Conservation (phyloP, 371 early-diverging fungal species). For the Mucor lusitanicus region DNA sequence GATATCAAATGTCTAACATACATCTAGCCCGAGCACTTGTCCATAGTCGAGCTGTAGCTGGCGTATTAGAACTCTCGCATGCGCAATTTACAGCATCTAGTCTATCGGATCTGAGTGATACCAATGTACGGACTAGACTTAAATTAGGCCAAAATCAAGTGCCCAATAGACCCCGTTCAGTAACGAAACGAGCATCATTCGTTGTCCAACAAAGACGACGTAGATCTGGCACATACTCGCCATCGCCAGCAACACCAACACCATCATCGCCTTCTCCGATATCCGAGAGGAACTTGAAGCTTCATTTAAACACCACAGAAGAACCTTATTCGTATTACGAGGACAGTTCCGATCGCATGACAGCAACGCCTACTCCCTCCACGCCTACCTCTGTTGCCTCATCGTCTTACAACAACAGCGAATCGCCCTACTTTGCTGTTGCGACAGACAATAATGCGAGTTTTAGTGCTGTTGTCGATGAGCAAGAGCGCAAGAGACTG, state of each 20-base stretch:
- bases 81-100: conserved; percentile 55
- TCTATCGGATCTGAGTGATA: conserved; percentile 41
- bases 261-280: conserved; percentile 38
- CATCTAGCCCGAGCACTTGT: conserved; percentile 65
- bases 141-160: conserved; percentile 43
- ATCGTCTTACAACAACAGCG: conserved; percentile 2
- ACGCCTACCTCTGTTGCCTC: conserved; percentile 23
- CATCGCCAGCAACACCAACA: conserved; percentile 12
- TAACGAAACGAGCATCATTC: conserved; percentile 27
- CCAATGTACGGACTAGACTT: conserved; percentile 37
- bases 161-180: conserved; percentile 39
- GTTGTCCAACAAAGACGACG: conserved; percentile 23
- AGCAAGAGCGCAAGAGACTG: conserved; percentile 21
- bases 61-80: conserved; percentile 55
- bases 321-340: conserved; percentile 12
- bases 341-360: conserved; percentile 4
- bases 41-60: conserved; percentile 69
- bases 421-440: conserved; percentile 1
- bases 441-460: background rate
- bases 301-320: conserved; percentile 11
- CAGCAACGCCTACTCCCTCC: conserved; percentile 15
- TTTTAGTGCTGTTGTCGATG: background rate
- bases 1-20: background rate
- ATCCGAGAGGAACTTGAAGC: conserved; percentile 12
- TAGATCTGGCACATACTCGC: conserved; percentile 28